Evolutionary conservation across 2,329 filamentous ascomycete genomes (phyloP).

Genomic region (Phialocephala sp.): DNA sequence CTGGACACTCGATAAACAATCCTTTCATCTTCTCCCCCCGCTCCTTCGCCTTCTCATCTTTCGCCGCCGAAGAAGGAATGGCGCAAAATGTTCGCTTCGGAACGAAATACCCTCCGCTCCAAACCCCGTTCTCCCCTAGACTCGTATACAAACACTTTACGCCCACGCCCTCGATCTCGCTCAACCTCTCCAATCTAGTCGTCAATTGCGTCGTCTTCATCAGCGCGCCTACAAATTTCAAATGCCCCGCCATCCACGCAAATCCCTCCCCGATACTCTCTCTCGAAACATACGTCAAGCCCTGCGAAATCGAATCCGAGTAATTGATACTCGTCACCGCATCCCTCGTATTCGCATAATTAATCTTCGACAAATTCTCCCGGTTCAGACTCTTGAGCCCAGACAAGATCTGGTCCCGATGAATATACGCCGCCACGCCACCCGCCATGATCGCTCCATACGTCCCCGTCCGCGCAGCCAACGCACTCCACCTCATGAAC

Average conservation of each 20-base stretch:
- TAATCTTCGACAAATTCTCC: slow-evolving; percentile 37
- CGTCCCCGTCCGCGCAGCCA: slow-evolving; percentile 81
- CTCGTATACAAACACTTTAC: slow-evolving; percentile 79
- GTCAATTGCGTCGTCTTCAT: slow-evolving; percentile 75
- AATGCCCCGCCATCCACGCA: slow-evolving; percentile 79
- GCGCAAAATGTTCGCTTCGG: slow-evolving; percentile 82
- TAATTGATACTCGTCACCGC: background rate
- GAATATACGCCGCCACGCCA: slow-evolving; percentile 80
- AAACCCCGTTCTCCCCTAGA: slow-evolving; percentile 73
- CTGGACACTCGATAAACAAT: slow-evolving; percentile 30
- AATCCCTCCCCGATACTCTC: slow-evolving; percentile 71
- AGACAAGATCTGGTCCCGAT: slow-evolving; percentile 69
- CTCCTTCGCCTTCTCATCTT: slow-evolving; percentile 22
- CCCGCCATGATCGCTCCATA: slow-evolving; percentile 82
- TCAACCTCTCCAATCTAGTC: slow-evolving; percentile 67
- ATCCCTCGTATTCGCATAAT: slow-evolving; percentile 47
- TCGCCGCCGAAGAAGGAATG: slow-evolving; percentile 49
- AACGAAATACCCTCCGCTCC: slow-evolving; percentile 63
- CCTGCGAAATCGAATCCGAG: slow-evolving; percentile 49
- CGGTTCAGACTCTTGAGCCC: slow-evolving; percentile 50
- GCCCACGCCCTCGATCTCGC: slow-evolving; percentile 65
- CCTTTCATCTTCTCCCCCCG: background rate
- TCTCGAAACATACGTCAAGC: slow-evolving; percentile 61
- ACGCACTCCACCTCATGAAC: slow-evolving; percentile 62
- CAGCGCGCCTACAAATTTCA: slow-evolving; percentile 84